Percentiles rank a stretch among this genome's conserved stretches.
Evolutionary conservation across 305 asterid species (phyloP).

Genomic region (Coffea humblotiana): DNA sequence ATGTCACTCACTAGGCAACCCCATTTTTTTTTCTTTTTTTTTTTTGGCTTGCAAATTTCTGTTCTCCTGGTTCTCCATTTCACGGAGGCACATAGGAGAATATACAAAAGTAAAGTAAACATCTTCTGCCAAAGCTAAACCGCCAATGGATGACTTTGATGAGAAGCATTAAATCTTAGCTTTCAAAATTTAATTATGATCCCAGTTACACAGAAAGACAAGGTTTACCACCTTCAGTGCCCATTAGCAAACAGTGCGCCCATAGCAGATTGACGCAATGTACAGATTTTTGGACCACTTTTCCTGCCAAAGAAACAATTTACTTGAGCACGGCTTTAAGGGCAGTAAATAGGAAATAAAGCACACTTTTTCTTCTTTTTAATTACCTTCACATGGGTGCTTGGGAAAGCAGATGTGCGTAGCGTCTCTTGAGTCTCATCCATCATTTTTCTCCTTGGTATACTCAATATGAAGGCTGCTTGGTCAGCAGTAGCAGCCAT

Average conservation of each 20-base stretch:
- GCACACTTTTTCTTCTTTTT: too few relatives aligned
- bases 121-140: background rate
- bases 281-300: conserved; percentile 68
- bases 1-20: background rate
- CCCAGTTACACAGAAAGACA: background rate
- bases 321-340: background rate
- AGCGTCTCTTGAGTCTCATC: conserved; percentile 44
- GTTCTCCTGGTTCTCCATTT: conserved; percentile 4
- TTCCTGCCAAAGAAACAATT: conserved; percentile 38
- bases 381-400: conserved; percentile 39
- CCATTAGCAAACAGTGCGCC: conserved; percentile 56
- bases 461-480: conserved; percentile 37
- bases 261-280: conserved; percentile 63
- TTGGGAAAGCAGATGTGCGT: conserved; percentile 39
- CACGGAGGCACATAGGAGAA: background rate
- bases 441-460: conserved; percentile 29
- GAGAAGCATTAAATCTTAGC: conserved; percentile 1
- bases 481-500: conserved; percentile 45
- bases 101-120: background rate
- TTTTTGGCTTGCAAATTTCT: too few relatives aligned
- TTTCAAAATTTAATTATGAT: background rate
- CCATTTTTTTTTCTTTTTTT: background rate
- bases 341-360: background rate
- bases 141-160: background rate
- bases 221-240: background rate